Base-by-base conservation (phyloP, 1,284 basidiomycete genomes). In the Cryptococcus hybrid region DNA sequence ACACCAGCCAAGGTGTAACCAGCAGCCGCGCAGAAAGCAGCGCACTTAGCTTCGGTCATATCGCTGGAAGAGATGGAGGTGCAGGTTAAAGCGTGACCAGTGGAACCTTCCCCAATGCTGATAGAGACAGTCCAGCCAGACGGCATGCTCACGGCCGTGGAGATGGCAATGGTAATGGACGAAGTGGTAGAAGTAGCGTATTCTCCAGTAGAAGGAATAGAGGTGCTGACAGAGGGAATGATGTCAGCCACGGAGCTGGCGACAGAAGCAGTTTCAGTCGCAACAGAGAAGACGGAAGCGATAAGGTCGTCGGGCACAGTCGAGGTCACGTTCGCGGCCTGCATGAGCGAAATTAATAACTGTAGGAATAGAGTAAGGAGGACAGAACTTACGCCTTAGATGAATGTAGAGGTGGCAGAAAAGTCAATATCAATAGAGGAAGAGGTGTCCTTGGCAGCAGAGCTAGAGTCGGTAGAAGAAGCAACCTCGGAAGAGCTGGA, bases 1-100 rank as follows among this genome's bases (percentile, higher is more conserved):
- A 69, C 42, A 48, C 66, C 69, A 15, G 69, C 66, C 30, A 64
- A 55, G 3, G 59, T 43, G 63, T 62, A 75, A 9, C 71, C 69
- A 7, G 61, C 57, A 40, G 12, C 51, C 39, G 36, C n/a, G 55
- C 74, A 76, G 57, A 53, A 66, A 5, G 48, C 43, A 5, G 70
- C 50, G 54, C 74, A 76, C 7, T 54, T 58, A 35, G 61, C 49
- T 35, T 52, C 39, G 3, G 68, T 71, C 66, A 70, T 68, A 38
- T 57, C 52, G 49, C 54, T 49, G 12, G 57, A 46, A 38, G 58
- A 47, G 45, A 46, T 63, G 12, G 56, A 58, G 37, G 47, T 45
- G 35, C 61, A 65, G 34, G 60, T 67, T 36, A 66, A 55, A 48
- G 64, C 67, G 44, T 61, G 63, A 18, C 59, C 69, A 54, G 45